Conservation (phyloP, 2,329 filamentous ascomycete species). For the Paraphoma chrysanthemicola region DNA sequence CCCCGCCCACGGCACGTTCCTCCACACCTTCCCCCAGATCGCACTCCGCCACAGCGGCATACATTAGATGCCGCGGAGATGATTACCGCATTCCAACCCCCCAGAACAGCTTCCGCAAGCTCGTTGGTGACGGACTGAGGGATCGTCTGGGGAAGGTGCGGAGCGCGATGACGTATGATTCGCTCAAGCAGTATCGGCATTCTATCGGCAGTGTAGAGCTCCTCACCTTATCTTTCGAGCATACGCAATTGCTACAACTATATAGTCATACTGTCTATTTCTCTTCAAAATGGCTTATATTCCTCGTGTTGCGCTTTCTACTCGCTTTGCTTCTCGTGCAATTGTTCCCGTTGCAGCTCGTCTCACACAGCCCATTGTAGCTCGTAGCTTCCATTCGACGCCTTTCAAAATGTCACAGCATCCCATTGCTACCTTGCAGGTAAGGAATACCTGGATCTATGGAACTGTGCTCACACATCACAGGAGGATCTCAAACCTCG, state of each 20-base stretch:
- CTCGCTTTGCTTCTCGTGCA: conserved; percentile 39
- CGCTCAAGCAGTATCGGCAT: conserved; percentile 1
- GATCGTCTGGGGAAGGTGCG: background rate
- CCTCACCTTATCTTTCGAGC: conserved; percentile 25
- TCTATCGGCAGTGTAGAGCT: background rate
- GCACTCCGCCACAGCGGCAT: background rate
- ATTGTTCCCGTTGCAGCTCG: conserved; percentile 30
- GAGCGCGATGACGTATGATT: conserved; percentile 8
- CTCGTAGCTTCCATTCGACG: conserved; percentile 35
- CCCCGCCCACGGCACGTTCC: background rate
- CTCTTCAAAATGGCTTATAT: conserved; percentile 30
- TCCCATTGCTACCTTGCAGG: conserved; percentile 50
- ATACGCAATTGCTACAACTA: conserved; percentile 13
- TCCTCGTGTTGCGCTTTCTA: conserved; percentile 38
- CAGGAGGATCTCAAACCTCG: conserved; percentile 71
- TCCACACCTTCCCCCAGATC: background rate
- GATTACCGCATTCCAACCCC: background rate
- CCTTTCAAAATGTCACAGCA: conserved; percentile 42
- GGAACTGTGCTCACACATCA: conserved; percentile 13
- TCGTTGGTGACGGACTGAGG: background rate
- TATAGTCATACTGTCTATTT: conserved; percentile 12
- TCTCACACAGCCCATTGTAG: conserved; percentile 26
- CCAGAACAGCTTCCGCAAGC: background rate
- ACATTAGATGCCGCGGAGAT: background rate
- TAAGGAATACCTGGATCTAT: conserved; percentile 11